phyloP scores from a whole-genome alignment of 2,329 filamentous ascomycete genomes.

The Pestalotiopsis sp. region DNA sequence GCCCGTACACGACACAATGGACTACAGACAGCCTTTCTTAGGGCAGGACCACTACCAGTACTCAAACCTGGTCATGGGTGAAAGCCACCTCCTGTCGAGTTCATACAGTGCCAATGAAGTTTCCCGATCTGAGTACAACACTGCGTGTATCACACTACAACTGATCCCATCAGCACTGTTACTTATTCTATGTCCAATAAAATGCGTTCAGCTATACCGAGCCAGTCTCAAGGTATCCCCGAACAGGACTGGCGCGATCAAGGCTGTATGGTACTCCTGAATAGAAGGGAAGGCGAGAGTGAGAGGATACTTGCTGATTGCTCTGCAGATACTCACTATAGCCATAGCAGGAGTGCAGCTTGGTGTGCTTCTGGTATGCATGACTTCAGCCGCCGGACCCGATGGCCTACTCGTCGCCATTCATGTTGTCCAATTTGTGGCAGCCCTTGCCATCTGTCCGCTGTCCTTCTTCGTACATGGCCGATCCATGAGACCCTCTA shows the following conservation, averaged over 20 bases:
- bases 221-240: neutral
- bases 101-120: neutral
- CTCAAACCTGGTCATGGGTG: neutral
- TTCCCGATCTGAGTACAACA: neutral
- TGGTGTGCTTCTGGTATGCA: neutral
- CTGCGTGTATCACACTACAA: neutral
- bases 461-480: conserved; percentile 6
- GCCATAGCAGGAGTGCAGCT: neutral
- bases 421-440: neutral
- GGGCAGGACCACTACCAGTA: neutral
- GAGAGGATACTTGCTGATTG: neutral
- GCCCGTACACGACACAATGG: neutral
- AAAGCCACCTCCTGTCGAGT: neutral
- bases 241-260: neutral
- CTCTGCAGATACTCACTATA: neutral
- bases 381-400: neutral
- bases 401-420: neutral
- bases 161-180: neutral
- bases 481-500: conserved; percentile 1
- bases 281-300: neutral
- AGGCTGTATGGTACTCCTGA: neutral
- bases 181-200: neutral
- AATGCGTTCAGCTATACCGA: neutral
- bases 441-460: neutral
- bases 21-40: neutral